Conservation (phyloP, 1,284 basidiomycete genomes). For the Ustilago loliicola region DNA sequence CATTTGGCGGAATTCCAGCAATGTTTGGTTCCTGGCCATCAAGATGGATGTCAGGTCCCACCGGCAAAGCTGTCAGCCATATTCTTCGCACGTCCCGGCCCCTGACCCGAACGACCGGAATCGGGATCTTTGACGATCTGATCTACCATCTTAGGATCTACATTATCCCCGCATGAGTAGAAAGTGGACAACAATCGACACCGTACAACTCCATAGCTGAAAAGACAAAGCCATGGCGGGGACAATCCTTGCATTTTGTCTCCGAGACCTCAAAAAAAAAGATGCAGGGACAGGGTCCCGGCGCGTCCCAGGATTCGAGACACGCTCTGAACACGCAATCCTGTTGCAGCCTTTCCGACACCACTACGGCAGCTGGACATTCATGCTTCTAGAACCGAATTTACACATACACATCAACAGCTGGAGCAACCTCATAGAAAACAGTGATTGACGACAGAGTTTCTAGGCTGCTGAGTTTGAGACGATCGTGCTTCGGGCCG, state of each 20-base stretch:
- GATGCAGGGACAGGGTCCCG: neutral
- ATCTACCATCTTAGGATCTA: neutral
- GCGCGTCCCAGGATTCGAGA: neutral
- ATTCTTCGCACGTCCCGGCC: neutral
- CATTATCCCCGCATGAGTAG: neutral
- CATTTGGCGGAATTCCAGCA: too few species aligned
- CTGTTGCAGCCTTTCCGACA: neutral
- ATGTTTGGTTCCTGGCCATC: neutral
- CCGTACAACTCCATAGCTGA: neutral
- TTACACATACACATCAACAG: neutral
- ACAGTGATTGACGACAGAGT: neutral
- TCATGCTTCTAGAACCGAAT: neutral
- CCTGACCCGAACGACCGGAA: conserved; percentile 2
- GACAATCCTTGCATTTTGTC: neutral
- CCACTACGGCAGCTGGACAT: neutral
- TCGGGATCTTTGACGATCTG: conserved; percentile 1
- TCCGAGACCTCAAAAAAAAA: neutral
- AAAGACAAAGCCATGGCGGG: neutral
- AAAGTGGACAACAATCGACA: neutral
- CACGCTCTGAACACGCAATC: conserved; percentile 3
- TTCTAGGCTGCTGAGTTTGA: neutral
- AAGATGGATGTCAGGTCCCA: neutral
- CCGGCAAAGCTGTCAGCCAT: neutral
- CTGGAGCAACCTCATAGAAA: neutral
- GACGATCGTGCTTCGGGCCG: conserved; percentile 14